These are phyloP conservation scores for Syzygium aromaticum DNA, from an alignment of 345 rosid genomes.

Conservation along the genomic window DNA sequence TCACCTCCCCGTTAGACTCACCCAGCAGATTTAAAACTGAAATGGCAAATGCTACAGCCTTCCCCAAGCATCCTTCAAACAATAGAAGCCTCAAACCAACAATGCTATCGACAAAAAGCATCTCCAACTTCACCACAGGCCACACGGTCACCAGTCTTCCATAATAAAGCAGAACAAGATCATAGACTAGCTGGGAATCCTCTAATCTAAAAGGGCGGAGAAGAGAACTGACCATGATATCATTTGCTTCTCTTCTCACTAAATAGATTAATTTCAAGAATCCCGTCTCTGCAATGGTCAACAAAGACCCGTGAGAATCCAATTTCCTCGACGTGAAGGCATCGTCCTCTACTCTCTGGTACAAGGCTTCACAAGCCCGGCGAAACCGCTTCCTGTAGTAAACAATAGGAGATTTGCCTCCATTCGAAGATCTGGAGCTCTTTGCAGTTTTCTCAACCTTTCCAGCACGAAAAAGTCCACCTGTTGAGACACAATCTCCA, in stretches of 20 bases:
- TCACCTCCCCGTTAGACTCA: slow-evolving; percentile 36
- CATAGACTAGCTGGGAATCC: slow-evolving; percentile 31
- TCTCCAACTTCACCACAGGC: slow-evolving; percentile 84
- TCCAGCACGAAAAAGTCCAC: slow-evolving; percentile 17
- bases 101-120: slow-evolving; percentile 66
- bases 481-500: slow-evolving; percentile 18
- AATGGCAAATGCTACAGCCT: slow-evolving; percentile 52
- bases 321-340: slow-evolving; percentile 4
- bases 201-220: slow-evolving; percentile 19
- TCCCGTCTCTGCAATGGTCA: slow-evolving; percentile 16
- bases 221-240: not conserved
- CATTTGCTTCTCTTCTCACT: not conserved
- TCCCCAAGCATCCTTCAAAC: slow-evolving; percentile 79
- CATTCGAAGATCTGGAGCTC: slow-evolving; percentile 21
- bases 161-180: slow-evolving; percentile 34
- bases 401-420: slow-evolving; percentile 51
- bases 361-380: slow-evolving; percentile 14
- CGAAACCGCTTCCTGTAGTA: slow-evolving; percentile 75
- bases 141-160: slow-evolving; percentile 45
- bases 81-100: slow-evolving; percentile 63
- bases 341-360: slow-evolving; percentile 9
- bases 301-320: slow-evolving; percentile 21
- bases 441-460: slow-evolving; percentile 22
- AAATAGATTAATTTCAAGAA: not conserved
- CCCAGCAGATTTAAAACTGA: slow-evolving; percentile 39